These are phyloP conservation scores for Talaromyces atroroseus DNA, from an alignment of 2,329 filamentous ascomycete species.

Conservation along the genomic window DNA sequence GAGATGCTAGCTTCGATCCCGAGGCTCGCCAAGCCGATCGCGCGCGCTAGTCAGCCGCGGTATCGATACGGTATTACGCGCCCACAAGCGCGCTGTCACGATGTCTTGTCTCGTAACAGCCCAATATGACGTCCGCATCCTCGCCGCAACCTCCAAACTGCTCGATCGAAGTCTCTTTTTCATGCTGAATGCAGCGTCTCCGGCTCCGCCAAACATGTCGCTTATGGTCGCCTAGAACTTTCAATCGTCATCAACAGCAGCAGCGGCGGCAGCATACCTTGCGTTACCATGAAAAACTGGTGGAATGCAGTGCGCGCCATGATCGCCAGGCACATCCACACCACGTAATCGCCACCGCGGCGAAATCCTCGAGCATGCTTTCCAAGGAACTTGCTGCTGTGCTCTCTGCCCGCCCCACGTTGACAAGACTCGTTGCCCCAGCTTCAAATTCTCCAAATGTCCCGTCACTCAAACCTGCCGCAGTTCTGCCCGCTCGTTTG, in stretches of 20 bases:
- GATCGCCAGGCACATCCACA: conserved; percentile 19
- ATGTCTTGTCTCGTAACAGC: neutral
- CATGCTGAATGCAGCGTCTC: conserved; percentile 12
- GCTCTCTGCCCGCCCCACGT: conserved; percentile 1
- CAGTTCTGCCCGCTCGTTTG: neutral
- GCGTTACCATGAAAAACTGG: conserved; percentile 20
- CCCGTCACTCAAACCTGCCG: neutral
- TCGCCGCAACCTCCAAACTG: neutral
- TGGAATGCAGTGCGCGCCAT: conserved; percentile 25
- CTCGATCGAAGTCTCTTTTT: neutral
- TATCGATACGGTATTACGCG: neutral
- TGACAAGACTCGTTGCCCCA: neutral
- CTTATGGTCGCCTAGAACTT: conserved; percentile 5
- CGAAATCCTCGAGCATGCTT: conserved; percentile 6
- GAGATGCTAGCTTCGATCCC: neutral
- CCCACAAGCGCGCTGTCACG: neutral
- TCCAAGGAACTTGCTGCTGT: conserved; percentile 5
- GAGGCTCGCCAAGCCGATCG: neutral
- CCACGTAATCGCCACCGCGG: conserved; percentile 8
- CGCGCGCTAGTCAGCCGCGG: neutral
- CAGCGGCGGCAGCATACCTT: conserved; percentile 21
- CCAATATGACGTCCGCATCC: neutral
- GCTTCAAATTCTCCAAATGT: conserved; percentile 7
- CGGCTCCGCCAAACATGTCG: conserved; percentile 2
- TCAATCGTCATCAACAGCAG: neutral